phyloP scores from a whole-genome alignment of 225 moss, liverwort and hornwort genomes.

The Lunularia cruciata region DNA sequence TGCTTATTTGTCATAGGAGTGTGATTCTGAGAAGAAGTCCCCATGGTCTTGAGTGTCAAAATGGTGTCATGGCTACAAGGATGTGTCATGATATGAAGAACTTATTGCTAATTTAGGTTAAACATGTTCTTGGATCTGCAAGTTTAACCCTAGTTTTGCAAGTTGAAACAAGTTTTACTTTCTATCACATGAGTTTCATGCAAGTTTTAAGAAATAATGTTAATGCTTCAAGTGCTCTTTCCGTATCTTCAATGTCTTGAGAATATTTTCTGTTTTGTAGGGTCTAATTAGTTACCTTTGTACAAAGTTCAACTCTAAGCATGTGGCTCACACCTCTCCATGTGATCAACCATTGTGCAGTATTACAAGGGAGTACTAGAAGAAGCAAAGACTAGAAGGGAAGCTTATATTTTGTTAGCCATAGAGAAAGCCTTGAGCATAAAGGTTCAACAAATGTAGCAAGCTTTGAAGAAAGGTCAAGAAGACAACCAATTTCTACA shows the following conservation, averaged over 20 bases:
- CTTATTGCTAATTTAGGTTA: too few species aligned
- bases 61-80: too few species aligned
- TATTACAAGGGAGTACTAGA: slow-evolving; percentile 74
- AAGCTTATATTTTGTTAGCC: slow-evolving; percentile 57
- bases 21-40: too few species aligned
- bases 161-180: too few species aligned
- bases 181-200: too few species aligned
- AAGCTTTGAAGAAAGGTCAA: slow-evolving; percentile 65
- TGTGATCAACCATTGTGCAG: slow-evolving; percentile 34
- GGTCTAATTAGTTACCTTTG: too few species aligned
- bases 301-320: not conserved
- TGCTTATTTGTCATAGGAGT: too few species aligned
- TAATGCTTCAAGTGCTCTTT: not conserved
- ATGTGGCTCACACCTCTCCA: not conserved
- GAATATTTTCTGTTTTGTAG: not conserved
- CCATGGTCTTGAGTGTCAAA: too few species aligned
- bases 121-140: too few species aligned
- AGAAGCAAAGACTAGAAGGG: slow-evolving; percentile 70
- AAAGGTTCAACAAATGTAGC: slow-evolving; percentile 65
- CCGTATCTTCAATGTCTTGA: not conserved
- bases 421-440: slow-evolving; percentile 75
- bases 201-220: too few species aligned
- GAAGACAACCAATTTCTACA: slow-evolving; percentile 71
- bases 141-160: too few species aligned
- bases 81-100: too few species aligned